phyloP scores from a whole-genome alignment of 495 filamentous ascomycete genomes.

The Aspergillus biplanus region DNA sequence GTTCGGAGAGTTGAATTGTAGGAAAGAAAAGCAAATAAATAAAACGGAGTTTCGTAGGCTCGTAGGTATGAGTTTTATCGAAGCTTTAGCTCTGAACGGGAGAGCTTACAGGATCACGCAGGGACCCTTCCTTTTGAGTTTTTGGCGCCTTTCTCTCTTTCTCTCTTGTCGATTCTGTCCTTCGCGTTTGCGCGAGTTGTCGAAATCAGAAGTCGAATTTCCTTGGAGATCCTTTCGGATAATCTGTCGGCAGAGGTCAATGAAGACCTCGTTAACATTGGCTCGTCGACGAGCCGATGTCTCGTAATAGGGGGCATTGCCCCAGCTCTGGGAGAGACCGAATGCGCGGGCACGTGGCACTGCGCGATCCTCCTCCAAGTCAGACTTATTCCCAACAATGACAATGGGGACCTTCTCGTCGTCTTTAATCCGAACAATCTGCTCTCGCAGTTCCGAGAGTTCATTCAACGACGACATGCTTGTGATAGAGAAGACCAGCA shows the following conservation, averaged over 20 bases:
- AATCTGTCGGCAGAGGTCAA: constrained; percentile 92
- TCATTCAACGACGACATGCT: constrained; percentile 84
- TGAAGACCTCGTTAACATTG: constrained; percentile 95
- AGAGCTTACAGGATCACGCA: constrained; percentile 48
- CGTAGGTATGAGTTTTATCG: constrained; percentile 6
- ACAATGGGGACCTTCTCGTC: constrained; percentile 90
- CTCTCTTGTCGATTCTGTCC: constrained; percentile 35
- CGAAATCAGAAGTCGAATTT: constrained; percentile 42
- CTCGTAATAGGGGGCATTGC: constrained; percentile 92
- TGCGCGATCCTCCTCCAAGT: constrained; percentile 87
- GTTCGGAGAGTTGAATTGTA: neutral
- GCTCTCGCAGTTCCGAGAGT: constrained; percentile 85
- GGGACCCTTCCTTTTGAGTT: constrained; percentile 36
- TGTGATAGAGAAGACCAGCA: constrained; percentile 96
- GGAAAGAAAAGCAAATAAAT: constrained; percentile 3
- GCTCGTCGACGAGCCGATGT: constrained; percentile 80
- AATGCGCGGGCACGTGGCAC: constrained; percentile 86
- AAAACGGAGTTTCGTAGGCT: constrained; percentile 9
- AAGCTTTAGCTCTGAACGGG: constrained; percentile 7
- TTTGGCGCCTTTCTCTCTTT: constrained; percentile 36
- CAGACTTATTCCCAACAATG: constrained; percentile 96
- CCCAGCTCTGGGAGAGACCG: constrained; percentile 85
- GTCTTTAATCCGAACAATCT: constrained; percentile 97
- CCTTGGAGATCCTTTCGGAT: constrained; percentile 69
- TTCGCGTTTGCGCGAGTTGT: constrained; percentile 43